Evolutionary conservation across 2,329 filamentous ascomycete species (phyloP).

Genomic region (Sphaerulina populicola): DNA sequence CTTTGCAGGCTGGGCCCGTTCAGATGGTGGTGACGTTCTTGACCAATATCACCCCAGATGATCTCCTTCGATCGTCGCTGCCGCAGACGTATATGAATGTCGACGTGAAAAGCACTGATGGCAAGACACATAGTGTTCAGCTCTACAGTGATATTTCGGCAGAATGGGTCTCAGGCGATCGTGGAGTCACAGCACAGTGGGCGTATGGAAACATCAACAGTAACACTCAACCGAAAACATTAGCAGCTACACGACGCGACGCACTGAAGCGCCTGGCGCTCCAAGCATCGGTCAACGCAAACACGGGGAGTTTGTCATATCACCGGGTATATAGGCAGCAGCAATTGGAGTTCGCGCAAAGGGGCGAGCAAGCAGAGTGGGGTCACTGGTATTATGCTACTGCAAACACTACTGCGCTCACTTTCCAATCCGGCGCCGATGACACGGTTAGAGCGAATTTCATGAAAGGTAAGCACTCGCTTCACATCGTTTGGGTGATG

Average conservation of each 20-base stretch:
- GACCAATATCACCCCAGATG: conserved; percentile 8
- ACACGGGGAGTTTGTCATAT: conserved; percentile 22
- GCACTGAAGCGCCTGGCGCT: conserved; percentile 6
- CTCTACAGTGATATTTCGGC: conserved; percentile 65
- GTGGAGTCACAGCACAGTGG: conserved; percentile 51
- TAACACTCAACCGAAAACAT: conserved; percentile 3
- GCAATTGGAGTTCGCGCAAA: conserved; percentile 39
- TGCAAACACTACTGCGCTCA: conserved; percentile 35
- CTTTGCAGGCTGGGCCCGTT: conserved; percentile 42
- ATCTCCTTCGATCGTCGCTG: conserved; percentile 48
- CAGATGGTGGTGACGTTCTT: conserved; percentile 13
- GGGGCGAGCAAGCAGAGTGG: conserved; percentile 44
- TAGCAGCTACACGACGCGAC: conserved; percentile 1
- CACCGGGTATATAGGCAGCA: conserved; percentile 27
- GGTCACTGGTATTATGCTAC: conserved; percentile 49
- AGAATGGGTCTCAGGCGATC: conserved; percentile 62
- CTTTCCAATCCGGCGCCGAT: conserved; percentile 43
- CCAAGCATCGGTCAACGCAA: conserved; percentile 2
- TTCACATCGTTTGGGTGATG: too few relatives aligned
- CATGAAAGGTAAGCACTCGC: conserved; percentile 20
- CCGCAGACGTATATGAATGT: conserved; percentile 63
- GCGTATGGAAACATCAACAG: conserved; percentile 37
- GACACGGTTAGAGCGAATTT: conserved; percentile 43
- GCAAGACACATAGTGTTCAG: conserved; percentile 54
- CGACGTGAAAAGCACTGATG: conserved; percentile 54